Base-by-base conservation (phyloP, 1,284 basidiomycete species). In the Heterobasidion irregulare region DNA sequence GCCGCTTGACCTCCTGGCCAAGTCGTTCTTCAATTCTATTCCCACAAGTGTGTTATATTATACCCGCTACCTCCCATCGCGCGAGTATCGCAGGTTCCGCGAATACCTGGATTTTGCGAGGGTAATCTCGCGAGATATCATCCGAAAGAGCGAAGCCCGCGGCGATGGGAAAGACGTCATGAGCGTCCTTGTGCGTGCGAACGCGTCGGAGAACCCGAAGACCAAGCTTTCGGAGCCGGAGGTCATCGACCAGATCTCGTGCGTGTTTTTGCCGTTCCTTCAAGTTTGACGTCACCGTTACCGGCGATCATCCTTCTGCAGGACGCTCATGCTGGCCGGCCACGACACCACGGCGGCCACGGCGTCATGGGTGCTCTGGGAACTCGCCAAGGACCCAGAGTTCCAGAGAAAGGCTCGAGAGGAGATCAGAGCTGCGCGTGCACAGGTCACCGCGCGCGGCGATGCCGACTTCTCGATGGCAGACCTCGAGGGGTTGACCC, bases 401-500 rank as follows among this genome's bases (percentile, higher is more conserved):
- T 68, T 73, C 13, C 83, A 86, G 65, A 60, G 68, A 45, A 73
- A 69, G 47, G 68, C 86, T 8, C 76, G 83, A 7, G 70, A 75
- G 26, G 84, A 86, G 60, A 67, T 85, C 34, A 57, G 18, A 55
- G 62, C 52, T 59, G 68, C 8, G 60, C 66, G 32, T 60, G 58
- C 8, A 77, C 74, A 65, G 77, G 82, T 10, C 75, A 82, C 57
- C 65, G 82, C 2, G 69, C 67, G 46, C 65, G 68, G n/a, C 61
- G 83, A 4, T 70, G 45, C 16, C n/a, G 57, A 60, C 12, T 46
- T 60, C n/a, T 50, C 52, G 5, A 34, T 66, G 19, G 59, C 77
- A 0, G 84, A 79, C 63, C 71, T 87, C n/a, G 79, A 86, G 58
- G 77, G 80, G 0, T 75, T 87, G 15, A 15, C 56, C 13, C 48